phyloP scores from a whole-genome alignment of 148 eudicot genomes.

The Amaranthus hypochondriacus region DNA sequence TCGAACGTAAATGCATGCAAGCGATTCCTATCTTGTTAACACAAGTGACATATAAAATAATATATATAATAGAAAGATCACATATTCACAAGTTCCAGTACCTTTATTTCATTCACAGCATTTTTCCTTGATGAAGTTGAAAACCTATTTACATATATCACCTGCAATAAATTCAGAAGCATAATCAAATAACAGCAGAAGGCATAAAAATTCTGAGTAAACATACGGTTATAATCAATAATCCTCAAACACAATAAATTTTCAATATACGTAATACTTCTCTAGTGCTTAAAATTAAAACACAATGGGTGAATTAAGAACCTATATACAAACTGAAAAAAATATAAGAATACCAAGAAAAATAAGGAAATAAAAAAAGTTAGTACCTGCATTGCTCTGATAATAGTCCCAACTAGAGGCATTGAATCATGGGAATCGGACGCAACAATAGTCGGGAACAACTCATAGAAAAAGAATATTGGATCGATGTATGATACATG shows the following conservation, averaged over 20 bases:
- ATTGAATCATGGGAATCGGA: conserved; percentile 92
- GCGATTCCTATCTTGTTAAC: neutral
- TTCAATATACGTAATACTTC: neutral
- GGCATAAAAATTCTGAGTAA: neutral
- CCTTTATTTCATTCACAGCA: conserved; percentile 95
- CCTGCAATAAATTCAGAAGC: conserved; percentile 40
- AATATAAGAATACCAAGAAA: neutral
- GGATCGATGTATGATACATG: conserved; percentile 96
- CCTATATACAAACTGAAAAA: neutral
- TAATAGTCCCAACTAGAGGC: conserved; percentile 91
- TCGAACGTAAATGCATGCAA: neutral
- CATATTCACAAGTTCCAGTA: conserved; percentile 24
- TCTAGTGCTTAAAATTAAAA: neutral
- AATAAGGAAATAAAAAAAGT: neutral
- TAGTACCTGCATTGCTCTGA: conserved; percentile 97
- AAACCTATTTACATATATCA: conserved; percentile 90
- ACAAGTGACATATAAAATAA: neutral
- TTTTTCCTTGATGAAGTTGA: conserved; percentile 79
- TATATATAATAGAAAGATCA: neutral
- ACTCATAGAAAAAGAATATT: conserved; percentile 89
- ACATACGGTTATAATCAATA: neutral
- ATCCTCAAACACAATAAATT: neutral
- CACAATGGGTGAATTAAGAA: neutral
- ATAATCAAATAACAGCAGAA: conserved; percentile 3
- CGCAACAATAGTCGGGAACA: conserved; percentile 85